Evolutionary conservation across 345 rosid genomes (phyloP), one percentile per base, ranked within the genome.

Genomic region (Atalantia buxifolia): DNA sequence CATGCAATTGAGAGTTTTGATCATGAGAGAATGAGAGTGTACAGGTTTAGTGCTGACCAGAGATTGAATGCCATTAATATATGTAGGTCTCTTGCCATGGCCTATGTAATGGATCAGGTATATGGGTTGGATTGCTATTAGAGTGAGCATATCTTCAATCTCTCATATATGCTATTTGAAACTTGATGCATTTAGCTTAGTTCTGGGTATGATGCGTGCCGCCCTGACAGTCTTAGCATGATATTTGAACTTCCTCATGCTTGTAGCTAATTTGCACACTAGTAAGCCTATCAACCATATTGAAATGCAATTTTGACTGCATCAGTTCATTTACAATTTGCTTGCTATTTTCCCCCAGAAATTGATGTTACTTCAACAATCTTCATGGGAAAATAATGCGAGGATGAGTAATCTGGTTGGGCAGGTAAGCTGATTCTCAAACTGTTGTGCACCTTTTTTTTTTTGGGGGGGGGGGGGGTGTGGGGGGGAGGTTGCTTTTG

Each of bases 51-150:
- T 64, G 74, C 85, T 79, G 97, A 91, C 72, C 92, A 91, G 86
- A 91, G 89, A 84, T 82, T 84, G 16, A 91, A 89, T 85, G 97
- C 97, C 14, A 85, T 91, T 66, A 87, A 91, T 74, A 95, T 93
- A 30, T 85, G 93, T 27, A 87, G 83, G 33, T 84, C 97, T 77
- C 84, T 92, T 16, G 99, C 97, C 66, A 90, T 93, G 96, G 98
- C 98, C 0, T 92, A 95, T 84, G 97, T 95, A 40, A 91, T 95
- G 98, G 99, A 95, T 84, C 98, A 95, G 98, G 98, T 93, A 72
- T 69, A 67, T 45, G 50, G 50, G 18, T 45, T 45, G 18, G 18
- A 18, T 12, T 45, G 5, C 18, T 45, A 25, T 28, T 40, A 25
- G 19, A 27, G 61, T 22, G 48, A 36, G 67, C 21, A 12, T 9